A percentile compares a stretch with the other conserved stretches of the same genome.
These are phyloP conservation scores for Rhipidocladum racemiflorum DNA, from an alignment of 176 grass and related monocot species.

Conservation along the genomic window DNA sequence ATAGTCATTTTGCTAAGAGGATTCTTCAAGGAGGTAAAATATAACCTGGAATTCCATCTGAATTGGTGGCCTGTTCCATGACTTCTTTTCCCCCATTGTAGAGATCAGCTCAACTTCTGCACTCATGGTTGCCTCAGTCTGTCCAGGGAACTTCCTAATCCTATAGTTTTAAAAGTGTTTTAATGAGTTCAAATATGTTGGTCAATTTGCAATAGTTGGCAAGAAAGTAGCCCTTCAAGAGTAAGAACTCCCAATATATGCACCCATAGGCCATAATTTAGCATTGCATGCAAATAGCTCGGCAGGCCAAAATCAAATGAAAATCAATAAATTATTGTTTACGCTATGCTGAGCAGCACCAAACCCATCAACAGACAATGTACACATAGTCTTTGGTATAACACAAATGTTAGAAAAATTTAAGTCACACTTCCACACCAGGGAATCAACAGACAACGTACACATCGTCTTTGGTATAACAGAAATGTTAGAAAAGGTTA, in stretches of 20 bases:
- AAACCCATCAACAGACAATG: background rate
- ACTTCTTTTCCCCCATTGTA: conserved; percentile 98
- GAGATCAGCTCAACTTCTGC: conserved; percentile 98
- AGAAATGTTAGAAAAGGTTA: conserved; percentile 10
- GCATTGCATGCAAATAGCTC: background rate
- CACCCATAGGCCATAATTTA: background rate
- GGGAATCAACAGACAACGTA: conserved; percentile 51
- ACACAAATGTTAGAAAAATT: background rate
- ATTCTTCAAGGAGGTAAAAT: background rate
- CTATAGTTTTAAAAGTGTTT: conserved; percentile 48
- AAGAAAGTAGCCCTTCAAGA: background rate
- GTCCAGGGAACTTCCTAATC: conserved; percentile 98
- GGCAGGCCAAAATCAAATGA: background rate
- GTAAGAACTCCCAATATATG: conserved; percentile 4
- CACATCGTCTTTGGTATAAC: background rate
- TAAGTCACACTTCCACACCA: conserved; percentile 87
- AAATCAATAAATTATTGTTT: background rate
- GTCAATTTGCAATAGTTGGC: conserved; percentile 10
- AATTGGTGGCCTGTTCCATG: conserved; percentile 87
- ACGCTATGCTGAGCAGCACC: background rate
- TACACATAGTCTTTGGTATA: background rate
- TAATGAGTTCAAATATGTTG: conserved; percentile 23
- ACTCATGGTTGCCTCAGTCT: conserved; percentile 98
- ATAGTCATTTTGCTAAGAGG: background rate
- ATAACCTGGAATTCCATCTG: conserved; percentile 99